Conservation (phyloP, 306 rosid species). For the Pueraria montana region DNA sequence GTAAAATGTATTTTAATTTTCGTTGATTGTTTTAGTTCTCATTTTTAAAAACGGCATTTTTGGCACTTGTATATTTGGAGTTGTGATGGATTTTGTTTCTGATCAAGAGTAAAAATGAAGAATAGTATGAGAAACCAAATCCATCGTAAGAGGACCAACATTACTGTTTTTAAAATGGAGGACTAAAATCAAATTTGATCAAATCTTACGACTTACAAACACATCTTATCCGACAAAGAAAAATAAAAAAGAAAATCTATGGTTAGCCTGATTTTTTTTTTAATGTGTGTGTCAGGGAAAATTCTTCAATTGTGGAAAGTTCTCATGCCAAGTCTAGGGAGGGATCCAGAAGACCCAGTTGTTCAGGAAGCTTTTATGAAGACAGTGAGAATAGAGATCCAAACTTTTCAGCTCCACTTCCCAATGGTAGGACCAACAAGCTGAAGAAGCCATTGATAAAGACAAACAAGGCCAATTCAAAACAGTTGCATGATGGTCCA, state of each 20-base stretch:
- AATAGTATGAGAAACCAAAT: no score
- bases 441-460: conserved; percentile 44
- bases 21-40: no score
- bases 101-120: no score
- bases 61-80: no score
- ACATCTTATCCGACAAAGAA: neutral
- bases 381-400: conserved; percentile 65
- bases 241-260: neutral
- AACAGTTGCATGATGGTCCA: conserved; percentile 23
- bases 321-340: conserved; percentile 28
- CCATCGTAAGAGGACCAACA: no score
- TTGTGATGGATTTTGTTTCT: no score
- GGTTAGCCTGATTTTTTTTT: neutral
- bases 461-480: conserved; percentile 13
- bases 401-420: conserved; percentile 47
- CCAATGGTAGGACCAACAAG: conserved; percentile 37
- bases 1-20: no score
- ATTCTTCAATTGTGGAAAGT: conserved; percentile 40
- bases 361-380: conserved; percentile 38
- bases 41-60: no score
- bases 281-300: conserved; percentile 37
- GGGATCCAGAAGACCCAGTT: conserved; percentile 35
- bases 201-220: no score
- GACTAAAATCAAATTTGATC: no score
- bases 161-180: no score